These are phyloP conservation scores for Oryza meridionalis DNA, from an alignment of 176 grass and related monocot genomes.

Conservation along the genomic window DNA sequence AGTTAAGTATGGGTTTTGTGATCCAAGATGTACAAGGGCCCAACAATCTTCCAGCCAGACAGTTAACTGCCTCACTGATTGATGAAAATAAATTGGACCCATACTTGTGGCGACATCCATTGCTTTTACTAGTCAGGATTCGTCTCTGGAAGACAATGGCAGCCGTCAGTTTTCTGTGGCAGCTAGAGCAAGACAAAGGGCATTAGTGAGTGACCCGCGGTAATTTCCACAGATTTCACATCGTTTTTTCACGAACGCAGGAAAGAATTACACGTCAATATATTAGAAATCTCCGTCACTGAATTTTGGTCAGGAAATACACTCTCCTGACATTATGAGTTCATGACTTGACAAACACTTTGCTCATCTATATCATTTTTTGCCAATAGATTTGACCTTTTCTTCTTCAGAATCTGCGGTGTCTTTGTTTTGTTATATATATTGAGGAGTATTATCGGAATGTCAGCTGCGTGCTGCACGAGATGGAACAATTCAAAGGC, in stretches of 20 bases:
- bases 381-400: no score
- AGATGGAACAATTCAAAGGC: not conserved
- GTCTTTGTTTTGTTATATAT: not conserved
- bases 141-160: not conserved
- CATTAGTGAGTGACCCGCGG: not conserved
- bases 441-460: not conserved
- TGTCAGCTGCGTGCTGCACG: not conserved
- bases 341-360: no score
- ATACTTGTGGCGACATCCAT: not conserved
- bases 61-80: not conserved
- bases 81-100: not conserved
- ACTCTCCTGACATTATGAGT: no score
- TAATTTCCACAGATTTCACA: not conserved
- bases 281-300: not conserved
- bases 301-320: no score
- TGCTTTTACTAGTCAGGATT: not conserved
- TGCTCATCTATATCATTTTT: no score
- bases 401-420: no score
- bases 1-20: not conserved
- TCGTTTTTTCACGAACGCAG: not conserved
- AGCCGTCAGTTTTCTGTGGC: conserved; percentile 11
- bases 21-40: not conserved
- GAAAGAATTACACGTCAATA: no score
- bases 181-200: not conserved
- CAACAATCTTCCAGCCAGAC: not conserved